These are phyloP conservation scores for Neoconidiobolus thromboides DNA, from an alignment of 371 early-diverging fungal genomes.

Conservation along the genomic window DNA sequence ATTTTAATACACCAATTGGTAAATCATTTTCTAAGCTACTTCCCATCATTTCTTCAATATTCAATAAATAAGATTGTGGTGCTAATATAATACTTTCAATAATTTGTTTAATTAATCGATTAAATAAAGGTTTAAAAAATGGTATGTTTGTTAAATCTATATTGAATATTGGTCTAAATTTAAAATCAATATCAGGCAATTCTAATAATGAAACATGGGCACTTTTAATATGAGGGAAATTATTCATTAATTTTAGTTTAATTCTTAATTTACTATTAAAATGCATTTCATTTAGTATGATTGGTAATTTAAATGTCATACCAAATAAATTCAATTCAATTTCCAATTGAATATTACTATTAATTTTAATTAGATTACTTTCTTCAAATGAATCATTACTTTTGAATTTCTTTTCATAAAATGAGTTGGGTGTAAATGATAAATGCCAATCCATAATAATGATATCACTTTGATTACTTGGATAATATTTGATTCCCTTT, in stretches of 20 bases:
- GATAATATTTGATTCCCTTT: constrained; percentile 60
- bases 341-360: too few species aligned
- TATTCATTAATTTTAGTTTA: constrained; percentile 58
- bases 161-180: constrained; percentile 29
- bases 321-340: too few species aligned
- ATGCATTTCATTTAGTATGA: constrained; percentile 79
- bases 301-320: constrained; percentile 75
- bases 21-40: constrained; percentile 25
- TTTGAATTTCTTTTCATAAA: neutral
- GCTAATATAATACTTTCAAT: constrained; percentile 63
- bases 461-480: constrained; percentile 54
- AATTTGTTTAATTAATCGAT: constrained; percentile 49
- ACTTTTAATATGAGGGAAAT: constrained; percentile 73
- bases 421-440: constrained; percentile 57
- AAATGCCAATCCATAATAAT: constrained; percentile 90
- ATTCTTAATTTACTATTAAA: constrained; percentile 67
- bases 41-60: constrained; percentile 64
- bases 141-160: neutral
- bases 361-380: constrained; percentile 9
- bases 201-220: constrained; percentile 76
- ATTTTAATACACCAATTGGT: constrained; percentile 67
- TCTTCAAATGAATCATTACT: constrained; percentile 12
- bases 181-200: constrained; percentile 81
- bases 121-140: constrained; percentile 42
- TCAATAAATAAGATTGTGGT: constrained; percentile 67